phyloP scores from a whole-genome alignment of 2,329 filamentous ascomycete species.

The Stagonosporopsis cucurbitacearum region DNA sequence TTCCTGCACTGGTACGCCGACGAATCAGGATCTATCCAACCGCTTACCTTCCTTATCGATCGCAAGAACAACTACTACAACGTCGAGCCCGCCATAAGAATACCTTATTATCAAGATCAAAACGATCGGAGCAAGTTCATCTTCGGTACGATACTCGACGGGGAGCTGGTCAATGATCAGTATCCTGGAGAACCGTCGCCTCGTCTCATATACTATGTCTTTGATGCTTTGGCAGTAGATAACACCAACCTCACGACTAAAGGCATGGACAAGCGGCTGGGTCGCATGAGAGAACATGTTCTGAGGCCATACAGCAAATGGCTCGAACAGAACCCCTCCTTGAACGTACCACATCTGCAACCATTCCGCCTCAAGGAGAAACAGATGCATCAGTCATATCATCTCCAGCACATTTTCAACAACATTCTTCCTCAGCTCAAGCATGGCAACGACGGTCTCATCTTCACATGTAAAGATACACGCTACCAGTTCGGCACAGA shows the following conservation, averaged over 20 bases:
- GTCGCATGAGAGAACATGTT: constrained; percentile 80
- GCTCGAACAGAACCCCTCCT: constrained; percentile 63
- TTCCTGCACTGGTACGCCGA: constrained; percentile 76
- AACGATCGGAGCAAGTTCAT: constrained; percentile 69
- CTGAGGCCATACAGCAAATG: constrained; percentile 72
- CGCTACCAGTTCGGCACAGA: constrained; percentile 91
- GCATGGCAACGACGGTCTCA: constrained; percentile 95
- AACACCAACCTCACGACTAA: constrained; percentile 76
- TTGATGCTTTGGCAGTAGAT: constrained; percentile 88
- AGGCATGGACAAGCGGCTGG: constrained; percentile 86
- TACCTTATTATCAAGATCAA: constrained; percentile 72
- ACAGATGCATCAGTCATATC: constrained; percentile 86
- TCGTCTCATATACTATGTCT: constrained; percentile 81
- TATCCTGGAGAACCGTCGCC: constrained; percentile 68
- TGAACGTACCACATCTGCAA: constrained; percentile 51
- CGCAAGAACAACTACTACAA: constrained; percentile 98
- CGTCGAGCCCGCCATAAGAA: constrained; percentile 75
- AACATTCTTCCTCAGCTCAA: constrained; percentile 81
- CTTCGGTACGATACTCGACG: constrained; percentile 82
- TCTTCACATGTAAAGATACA: constrained; percentile 93
- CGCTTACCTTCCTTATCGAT: constrained; percentile 88
- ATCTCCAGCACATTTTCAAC: constrained; percentile 78
- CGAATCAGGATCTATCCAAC: constrained; percentile 24
- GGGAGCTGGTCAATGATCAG: constrained; percentile 90
- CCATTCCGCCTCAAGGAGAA: constrained; percentile 88